Evolutionary conservation across 2,329 filamentous ascomycete genomes (phyloP).

Genomic region (Leptographium procerum): DNA sequence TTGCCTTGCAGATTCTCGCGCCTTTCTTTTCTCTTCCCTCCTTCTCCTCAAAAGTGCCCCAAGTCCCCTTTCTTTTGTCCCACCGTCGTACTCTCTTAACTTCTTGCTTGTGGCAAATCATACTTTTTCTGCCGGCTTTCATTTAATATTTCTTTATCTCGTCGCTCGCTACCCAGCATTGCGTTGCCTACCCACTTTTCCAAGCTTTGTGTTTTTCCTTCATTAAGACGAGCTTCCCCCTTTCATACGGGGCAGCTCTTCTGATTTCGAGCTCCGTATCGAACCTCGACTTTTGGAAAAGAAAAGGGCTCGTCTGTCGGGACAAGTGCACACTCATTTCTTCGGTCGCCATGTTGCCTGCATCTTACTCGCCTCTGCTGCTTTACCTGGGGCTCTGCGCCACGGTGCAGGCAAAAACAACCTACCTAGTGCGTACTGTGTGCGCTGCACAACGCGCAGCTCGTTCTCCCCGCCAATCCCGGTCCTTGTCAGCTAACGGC

Average conservation of each 20-base stretch:
- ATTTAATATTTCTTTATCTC: background rate
- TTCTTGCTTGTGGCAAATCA: background rate
- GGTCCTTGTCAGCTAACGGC: background rate
- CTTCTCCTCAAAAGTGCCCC: background rate
- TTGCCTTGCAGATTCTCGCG: background rate
- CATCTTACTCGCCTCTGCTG: background rate
- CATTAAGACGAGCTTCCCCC: background rate
- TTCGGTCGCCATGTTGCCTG: background rate
- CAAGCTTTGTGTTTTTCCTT: background rate
- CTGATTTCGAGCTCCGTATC: background rate
- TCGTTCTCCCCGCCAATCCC: background rate
- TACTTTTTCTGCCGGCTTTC: background rate
- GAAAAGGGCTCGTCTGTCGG: background rate
- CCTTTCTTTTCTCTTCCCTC: background rate
- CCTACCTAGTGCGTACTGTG: constrained; percentile 5
- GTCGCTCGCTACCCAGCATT: background rate
- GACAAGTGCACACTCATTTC: background rate
- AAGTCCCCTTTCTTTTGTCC: background rate
- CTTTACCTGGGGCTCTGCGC: constrained; percentile 7
- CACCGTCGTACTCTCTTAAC: background rate
- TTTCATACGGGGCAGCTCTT: background rate
- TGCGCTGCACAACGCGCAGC: too few species aligned
- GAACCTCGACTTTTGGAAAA: background rate
- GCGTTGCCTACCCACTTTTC: background rate
- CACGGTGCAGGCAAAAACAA: constrained; percentile 4